phyloP scores from a whole-genome alignment of 2,329 filamentous ascomycete genomes.

The Botrytis fragariae region DNA sequence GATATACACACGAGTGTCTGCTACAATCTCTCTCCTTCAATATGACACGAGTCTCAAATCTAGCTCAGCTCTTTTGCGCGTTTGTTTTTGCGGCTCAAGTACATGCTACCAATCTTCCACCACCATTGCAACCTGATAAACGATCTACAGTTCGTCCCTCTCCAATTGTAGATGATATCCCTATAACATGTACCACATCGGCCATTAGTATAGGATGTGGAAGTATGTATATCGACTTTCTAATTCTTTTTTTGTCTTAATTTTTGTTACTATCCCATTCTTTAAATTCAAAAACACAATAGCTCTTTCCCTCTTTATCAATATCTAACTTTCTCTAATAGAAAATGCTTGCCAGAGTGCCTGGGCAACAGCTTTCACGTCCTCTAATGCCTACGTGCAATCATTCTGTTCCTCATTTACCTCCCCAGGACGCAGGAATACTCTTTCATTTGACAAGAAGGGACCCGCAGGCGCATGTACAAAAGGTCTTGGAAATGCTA shows the following conservation, averaged over 20 bases:
- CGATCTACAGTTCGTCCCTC: neutral
- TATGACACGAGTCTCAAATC: neutral
- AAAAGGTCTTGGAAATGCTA: neutral
- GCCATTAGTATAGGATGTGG: neutral
- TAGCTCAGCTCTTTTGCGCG: neutral
- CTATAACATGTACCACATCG: neutral
- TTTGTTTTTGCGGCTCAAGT: neutral
- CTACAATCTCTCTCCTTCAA: neutral
- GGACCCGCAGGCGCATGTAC: neutral
- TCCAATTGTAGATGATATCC: neutral
- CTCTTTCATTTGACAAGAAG: neutral
- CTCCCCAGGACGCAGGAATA: neutral
- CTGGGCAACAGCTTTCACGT: slow-evolving; percentile 10
- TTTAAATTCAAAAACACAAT: neutral
- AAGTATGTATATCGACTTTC: neutral
- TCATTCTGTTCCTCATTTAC: slow-evolving; percentile 8
- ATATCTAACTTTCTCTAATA: neutral
- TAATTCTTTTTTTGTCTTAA: neutral
- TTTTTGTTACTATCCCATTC: too few species aligned
- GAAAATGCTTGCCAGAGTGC: slow-evolving; percentile 7
- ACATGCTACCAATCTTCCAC: neutral
- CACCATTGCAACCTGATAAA: neutral
- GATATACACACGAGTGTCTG: neutral
- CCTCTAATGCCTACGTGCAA: neutral
- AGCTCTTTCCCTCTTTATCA: too few species aligned